These are phyloP conservation scores for Beauveria rudraprayagi DNA, from an alignment of 2,329 filamentous ascomycete genomes.

Conservation along the genomic window DNA sequence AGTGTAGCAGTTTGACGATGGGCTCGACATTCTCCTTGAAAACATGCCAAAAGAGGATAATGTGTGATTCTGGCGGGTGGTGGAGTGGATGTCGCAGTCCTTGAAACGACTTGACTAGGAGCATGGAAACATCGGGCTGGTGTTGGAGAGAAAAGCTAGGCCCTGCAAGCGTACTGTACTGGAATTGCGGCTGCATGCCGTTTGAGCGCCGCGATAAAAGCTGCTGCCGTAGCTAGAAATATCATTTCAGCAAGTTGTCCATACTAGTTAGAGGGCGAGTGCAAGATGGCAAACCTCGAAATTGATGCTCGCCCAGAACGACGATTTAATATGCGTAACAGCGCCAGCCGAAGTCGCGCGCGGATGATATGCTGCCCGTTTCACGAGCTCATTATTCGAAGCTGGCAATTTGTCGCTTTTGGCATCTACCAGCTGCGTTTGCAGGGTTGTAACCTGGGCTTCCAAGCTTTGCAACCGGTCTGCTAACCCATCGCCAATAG, in stretches of 20 bases:
- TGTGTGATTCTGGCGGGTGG: constrained; percentile 1
- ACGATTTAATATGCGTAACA: background rate
- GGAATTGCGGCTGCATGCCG: background rate
- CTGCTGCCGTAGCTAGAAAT: background rate
- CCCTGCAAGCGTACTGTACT: background rate
- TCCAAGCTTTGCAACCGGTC: background rate
- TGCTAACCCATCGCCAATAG: background rate
- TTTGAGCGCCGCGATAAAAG: background rate
- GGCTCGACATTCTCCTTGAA: constrained; percentile 7
- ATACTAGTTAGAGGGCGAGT: too few relatives aligned
- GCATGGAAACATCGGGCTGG: background rate
- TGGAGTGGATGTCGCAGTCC: background rate
- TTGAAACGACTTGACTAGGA: constrained; percentile 7
- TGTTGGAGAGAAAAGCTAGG: background rate
- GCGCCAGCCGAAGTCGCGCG: background rate
- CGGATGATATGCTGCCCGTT: background rate
- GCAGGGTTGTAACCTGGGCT: background rate
- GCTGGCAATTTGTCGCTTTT: background rate
- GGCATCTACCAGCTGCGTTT: background rate
- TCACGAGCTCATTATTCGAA: background rate
- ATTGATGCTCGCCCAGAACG: constrained; percentile 10
- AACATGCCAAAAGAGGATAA: background rate
- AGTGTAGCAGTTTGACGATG: background rate
- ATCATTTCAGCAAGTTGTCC: background rate
- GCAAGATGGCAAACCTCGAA: background rate